These are phyloP conservation scores for Triticum timopheevii DNA, from an alignment of 176 grass and related monocot genomes.

Conservation along the genomic window DNA sequence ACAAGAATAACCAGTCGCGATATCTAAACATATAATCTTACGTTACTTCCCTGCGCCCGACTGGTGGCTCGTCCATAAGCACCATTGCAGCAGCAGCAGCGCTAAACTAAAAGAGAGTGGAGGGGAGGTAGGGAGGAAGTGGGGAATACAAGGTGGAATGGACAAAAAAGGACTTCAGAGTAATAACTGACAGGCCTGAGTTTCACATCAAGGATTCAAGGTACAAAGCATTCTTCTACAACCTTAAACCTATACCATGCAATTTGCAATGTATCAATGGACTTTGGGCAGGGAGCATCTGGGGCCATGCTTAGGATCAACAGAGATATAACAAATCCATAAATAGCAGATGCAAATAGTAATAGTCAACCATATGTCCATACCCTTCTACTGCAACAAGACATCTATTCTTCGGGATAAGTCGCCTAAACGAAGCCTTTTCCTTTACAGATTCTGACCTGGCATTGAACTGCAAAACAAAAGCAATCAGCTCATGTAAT, in stretches of 20 bases:
- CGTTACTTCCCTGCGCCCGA: neutral
- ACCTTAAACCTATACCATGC: neutral
- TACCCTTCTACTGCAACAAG: slow-evolving; percentile 94
- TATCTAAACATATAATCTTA: slow-evolving; percentile 1
- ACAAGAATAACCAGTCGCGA: neutral
- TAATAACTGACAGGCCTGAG: neutral
- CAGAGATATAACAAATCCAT: neutral
- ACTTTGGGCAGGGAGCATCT: neutral
- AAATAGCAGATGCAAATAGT: neutral
- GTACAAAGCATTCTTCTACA: slow-evolving; percentile 16
- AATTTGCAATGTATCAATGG: slow-evolving; percentile 10
- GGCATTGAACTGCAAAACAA: slow-evolving; percentile 83
- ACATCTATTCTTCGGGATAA: slow-evolving; percentile 84
- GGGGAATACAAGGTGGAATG: neutral
- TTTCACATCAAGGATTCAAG: neutral
- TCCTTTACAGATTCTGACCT: slow-evolving; percentile 91
- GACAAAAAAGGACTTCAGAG: neutral
- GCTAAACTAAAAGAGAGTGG: neutral
- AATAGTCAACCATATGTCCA: slow-evolving; percentile 10
- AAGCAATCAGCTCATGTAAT: slow-evolving; percentile 20
- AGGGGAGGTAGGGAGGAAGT: neutral
- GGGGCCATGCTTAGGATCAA: neutral
- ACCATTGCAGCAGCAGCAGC: neutral
- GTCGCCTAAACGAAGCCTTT: slow-evolving; percentile 82
- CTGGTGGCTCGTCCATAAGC: neutral